phyloP scores from a whole-genome alignment of 2,329 filamentous ascomycete species.

The Colletotrichum lini region DNA sequence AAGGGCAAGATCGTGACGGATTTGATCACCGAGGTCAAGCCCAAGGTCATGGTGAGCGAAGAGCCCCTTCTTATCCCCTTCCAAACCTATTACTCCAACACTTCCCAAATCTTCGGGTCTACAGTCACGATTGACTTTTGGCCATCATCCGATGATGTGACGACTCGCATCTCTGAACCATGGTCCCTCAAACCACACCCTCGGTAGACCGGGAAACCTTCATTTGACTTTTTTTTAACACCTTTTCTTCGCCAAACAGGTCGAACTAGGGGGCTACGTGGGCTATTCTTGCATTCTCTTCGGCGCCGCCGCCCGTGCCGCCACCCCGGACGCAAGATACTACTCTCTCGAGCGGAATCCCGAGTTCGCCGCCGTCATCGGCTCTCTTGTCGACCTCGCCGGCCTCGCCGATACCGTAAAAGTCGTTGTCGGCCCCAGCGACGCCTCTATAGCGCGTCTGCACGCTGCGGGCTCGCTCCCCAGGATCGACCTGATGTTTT shows the following conservation, averaged over 20 bases:
- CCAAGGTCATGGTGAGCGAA: conserved; percentile 70
- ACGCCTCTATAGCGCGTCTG: conserved; percentile 74
- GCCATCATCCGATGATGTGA: not conserved
- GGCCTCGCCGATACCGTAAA: conserved; percentile 79
- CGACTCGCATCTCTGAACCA: not conserved
- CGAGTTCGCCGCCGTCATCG: conserved; percentile 80
- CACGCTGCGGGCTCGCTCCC: conserved; percentile 66
- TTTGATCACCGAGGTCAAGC: conserved; percentile 77
- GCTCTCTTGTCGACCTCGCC: conserved; percentile 79
- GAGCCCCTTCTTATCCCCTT: no score
- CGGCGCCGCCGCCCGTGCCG: conserved; percentile 73
- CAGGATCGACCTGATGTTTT: conserved; percentile 80
- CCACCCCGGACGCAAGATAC: conserved; percentile 72
- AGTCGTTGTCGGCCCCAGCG: conserved; percentile 78
- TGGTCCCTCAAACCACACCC: not conserved
- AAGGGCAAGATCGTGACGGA: conserved; percentile 81
- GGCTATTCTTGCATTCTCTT: conserved; percentile 88
- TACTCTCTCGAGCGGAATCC: conserved; percentile 81
- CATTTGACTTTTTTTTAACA: not conserved
- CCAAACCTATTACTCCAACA: not conserved
- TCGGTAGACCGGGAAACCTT: not conserved
- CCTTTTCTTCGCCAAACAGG: conserved; percentile 46
- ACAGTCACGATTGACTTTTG: not conserved
- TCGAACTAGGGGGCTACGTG: conserved; percentile 86
- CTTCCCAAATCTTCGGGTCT: not conserved